Evolutionary conservation across 176 grass and related monocot species (phyloP), one percentile per base, ranked within the genome.

Genomic region (Musa troglodytarum): DNA sequence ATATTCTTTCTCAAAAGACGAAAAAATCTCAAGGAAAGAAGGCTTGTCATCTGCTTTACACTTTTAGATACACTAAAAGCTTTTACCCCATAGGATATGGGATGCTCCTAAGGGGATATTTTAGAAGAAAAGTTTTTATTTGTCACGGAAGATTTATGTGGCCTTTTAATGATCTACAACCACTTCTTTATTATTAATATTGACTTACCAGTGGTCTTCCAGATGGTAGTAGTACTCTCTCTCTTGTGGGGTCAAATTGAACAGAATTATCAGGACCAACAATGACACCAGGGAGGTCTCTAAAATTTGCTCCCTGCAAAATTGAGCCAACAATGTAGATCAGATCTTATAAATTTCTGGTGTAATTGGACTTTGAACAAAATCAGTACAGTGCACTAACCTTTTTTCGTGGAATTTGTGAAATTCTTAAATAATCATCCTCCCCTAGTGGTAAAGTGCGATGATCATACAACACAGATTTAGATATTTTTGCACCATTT

Each of bases 281-380:
- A 81, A 88, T 78, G 50, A 97, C 74, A 63, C 94, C 94, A 1
- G 86, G 82, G 80, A 97, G 82, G 66, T 97, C 88, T 87, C 94
- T 93, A 87, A 97, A 97, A 89, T 97, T 97, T 83, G 94, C 90
- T 87, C 94, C 94, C 94, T 97, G 85, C 51, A 87, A 86, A 23
- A 74, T 34, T 2, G 15, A 72, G 56, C 68, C 23, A 88, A 29
- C 16, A 2, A 56, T 74, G 6, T 50, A 71, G 16, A 71, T 71
- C 1, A 71, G 14, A 49, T 10, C 9, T 4, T 50, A 15, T 61
- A 71, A 10, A 51, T 50, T 19, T 21, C 8, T 71, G 43, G 29
- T 51, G 8, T 21, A 53, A 72, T 72, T 52, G 21, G 70, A 57
- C 3, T 43, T 53, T 15, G 4, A 75, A 75, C 54, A 61, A 53